phyloP scores from a whole-genome alignment of 352 stramenopile species.

The Globisporangium irregulare region DNA sequence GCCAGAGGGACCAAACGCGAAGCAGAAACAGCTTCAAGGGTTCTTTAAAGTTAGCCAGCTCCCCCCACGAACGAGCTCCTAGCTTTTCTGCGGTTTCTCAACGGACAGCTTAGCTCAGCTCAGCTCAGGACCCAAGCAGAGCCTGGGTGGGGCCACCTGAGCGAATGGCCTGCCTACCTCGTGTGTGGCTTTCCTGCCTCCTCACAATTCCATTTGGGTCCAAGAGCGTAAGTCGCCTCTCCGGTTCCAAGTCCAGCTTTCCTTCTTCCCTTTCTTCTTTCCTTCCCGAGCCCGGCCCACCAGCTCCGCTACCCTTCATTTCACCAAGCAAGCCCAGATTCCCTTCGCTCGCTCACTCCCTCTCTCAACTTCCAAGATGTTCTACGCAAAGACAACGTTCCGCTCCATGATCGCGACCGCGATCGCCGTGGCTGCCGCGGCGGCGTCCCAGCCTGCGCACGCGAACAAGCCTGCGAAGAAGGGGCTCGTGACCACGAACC shows the following conservation, averaged over 20 bases:
- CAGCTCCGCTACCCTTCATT: not conserved
- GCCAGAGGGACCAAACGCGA: not conserved
- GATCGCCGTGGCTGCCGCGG: constrained; percentile 7
- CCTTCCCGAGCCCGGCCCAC: not conserved
- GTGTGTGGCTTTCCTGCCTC: not conserved
- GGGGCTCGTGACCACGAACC: constrained; percentile 12
- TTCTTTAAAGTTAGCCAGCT: not conserved
- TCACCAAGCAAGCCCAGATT: constrained; percentile 1
- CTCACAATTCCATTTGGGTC: constrained; percentile 16
- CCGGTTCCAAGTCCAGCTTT: constrained; percentile 5
- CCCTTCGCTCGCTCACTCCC: not conserved
- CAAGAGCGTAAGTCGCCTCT: constrained; percentile 1
- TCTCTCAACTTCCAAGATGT: constrained; percentile 2
- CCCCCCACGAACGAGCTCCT: not conserved
- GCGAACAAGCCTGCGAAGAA: constrained; percentile 10
- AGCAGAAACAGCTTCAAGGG: not conserved
- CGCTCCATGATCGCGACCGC: constrained; percentile 12
- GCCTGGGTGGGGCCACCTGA: not conserved
- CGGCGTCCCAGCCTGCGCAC: constrained; percentile 7
- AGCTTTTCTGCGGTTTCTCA: not conserved
- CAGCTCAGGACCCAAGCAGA: not conserved
- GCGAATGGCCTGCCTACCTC: not conserved
- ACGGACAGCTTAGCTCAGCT: not conserved
- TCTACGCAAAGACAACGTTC: constrained; percentile 16
- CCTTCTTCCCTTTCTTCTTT: not conserved